Percentiles rank a stretch among this genome's conserved stretches.
These are phyloP conservation scores for Epicoccum sorghinum DNA, from an alignment of 2,329 filamentous ascomycete genomes.

Conservation along the genomic window DNA sequence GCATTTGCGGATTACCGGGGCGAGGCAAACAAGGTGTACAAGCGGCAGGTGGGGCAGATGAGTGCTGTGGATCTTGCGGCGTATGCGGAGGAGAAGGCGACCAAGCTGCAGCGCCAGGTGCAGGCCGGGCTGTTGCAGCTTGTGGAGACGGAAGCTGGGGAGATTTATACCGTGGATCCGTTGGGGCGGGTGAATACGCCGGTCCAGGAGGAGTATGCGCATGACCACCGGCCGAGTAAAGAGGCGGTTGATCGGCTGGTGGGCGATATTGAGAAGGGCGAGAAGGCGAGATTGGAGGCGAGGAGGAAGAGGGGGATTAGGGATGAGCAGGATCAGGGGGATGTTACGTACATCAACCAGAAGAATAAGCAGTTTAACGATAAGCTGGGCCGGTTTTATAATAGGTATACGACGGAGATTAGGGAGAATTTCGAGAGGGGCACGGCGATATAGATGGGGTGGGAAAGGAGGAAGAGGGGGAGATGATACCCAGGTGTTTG, in stretches of 20 bases:
- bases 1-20: slow-evolving; percentile 88
- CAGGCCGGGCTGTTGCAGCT: slow-evolving; percentile 86
- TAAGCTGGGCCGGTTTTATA: slow-evolving; percentile 94
- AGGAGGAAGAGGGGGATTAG: slow-evolving; percentile 77
- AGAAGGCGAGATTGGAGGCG: slow-evolving; percentile 86
- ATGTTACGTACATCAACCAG: slow-evolving; percentile 99
- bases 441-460: slow-evolving; percentile 75
- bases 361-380: slow-evolving; percentile 99
- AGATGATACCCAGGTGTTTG: slow-evolving; percentile 33
- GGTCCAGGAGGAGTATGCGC: slow-evolving; percentile 79
- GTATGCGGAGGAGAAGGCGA: slow-evolving; percentile 88
- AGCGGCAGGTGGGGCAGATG: slow-evolving; percentile 82
- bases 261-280: slow-evolving; percentile 82
- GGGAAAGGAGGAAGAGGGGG: slow-evolving; percentile 5
- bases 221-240: slow-evolving; percentile 84
- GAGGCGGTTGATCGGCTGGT: slow-evolving; percentile 88
- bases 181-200: slow-evolving; percentile 91
- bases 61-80: slow-evolving; percentile 73
- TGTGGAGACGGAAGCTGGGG: slow-evolving; percentile 86
- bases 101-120: slow-evolving; percentile 83
- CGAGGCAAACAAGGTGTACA: slow-evolving; percentile 91
- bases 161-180: slow-evolving; percentile 91
- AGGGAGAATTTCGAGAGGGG: slow-evolving; percentile 96
- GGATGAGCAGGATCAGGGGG: slow-evolving; percentile 75
- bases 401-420: slow-evolving; percentile 98